These are phyloP conservation scores for Xylaria sp. DNA, from an alignment of 2,329 filamentous ascomycete genomes.

Conservation along the genomic window DNA sequence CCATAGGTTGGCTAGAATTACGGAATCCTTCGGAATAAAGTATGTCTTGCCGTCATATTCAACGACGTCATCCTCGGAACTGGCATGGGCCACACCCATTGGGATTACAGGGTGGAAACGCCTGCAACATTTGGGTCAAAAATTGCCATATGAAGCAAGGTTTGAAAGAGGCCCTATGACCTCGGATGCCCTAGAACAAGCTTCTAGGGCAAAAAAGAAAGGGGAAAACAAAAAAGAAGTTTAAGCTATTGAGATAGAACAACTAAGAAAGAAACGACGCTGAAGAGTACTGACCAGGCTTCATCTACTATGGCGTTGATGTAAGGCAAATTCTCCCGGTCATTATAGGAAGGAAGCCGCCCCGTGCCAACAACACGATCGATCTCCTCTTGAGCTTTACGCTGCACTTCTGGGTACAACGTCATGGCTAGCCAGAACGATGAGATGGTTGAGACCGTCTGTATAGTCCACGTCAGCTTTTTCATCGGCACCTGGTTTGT, in stretches of 20 bases:
- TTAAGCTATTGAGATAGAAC: too few relatives aligned
- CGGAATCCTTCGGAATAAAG: constrained; percentile 3
- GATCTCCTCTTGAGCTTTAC: not conserved
- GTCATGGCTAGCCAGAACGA: constrained; percentile 60
- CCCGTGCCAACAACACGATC: not conserved
- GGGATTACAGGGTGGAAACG: constrained; percentile 11
- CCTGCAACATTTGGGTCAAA: too few relatives aligned
- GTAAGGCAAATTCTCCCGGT: constrained; percentile 4
- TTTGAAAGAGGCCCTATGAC: too few relatives aligned
- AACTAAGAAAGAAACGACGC: too few relatives aligned
- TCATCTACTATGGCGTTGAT: not conserved
- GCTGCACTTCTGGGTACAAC: constrained; percentile 57
- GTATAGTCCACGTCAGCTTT: not conserved
- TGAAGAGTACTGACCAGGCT: too few relatives aligned
- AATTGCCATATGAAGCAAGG: too few relatives aligned
- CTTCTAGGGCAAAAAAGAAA: too few relatives aligned
- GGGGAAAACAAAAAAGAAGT: too few relatives aligned
- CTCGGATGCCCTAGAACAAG: too few relatives aligned
- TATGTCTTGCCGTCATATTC: constrained; percentile 1
- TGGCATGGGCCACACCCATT: constrained; percentile 6
- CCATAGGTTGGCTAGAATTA: constrained; percentile 31
- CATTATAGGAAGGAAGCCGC: not conserved
- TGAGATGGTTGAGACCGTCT: not conserved
- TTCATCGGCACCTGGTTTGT: not conserved
- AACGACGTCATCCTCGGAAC: constrained; percentile 1